Base-by-base conservation (phyloP, 2,329 filamentous ascomycete species). In the Grosmannia huntii region DNA sequence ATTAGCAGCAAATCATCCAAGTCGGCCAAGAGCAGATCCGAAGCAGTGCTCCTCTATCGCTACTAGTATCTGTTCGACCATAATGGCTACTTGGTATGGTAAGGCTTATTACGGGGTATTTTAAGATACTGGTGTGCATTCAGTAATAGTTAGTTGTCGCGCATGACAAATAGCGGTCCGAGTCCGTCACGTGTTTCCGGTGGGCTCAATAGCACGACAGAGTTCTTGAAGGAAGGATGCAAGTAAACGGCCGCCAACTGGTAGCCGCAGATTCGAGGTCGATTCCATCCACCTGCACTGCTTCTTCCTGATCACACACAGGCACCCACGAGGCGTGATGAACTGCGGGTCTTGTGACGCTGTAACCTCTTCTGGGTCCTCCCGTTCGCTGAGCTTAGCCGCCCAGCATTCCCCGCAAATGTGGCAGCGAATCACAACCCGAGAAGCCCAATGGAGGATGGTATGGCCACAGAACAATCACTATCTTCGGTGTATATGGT, bases 281-380 rank as follows among this genome's bases (percentile, higher is more conserved):
- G 38, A 19, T 6, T 44, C 41, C 41, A 9, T 19, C 3, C 4
- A 41, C 12, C 14, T 6, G 38, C 11, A 41, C 19, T 16, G 38
- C 38, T 6, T 41, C 38, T 41, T 41, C 16, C 14, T 41, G 5
- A 41, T 41, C 38, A 41, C 38, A n/a, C 12, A n/a, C 6, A 44
- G 7, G 41, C 41, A n/a, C 19, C n/a, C 80, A 73, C 0, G 65
- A 55, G 12, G 12, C n/a, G 4, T 48, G 6, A 48, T 21, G 44
- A n/a, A 9, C n/a, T 48, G 6, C 44, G 44, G 38, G 38, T 12
- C 46, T 4, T 25, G 23, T 25, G 46, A 23, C 9, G 46, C 21
- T 52, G 48, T 50, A 23, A 50, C 48, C 21, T 16, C 21, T 27
- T 33, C 16, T 52, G 19, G 28, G 19, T 27, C 19, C n/a, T 52